A percentile compares a stretch with the other conserved stretches of the same genome.
These are phyloP conservation scores for Kwoniella sp. DNA, from an alignment of 768 basidiomycete genomes.

Conservation along the genomic window DNA sequence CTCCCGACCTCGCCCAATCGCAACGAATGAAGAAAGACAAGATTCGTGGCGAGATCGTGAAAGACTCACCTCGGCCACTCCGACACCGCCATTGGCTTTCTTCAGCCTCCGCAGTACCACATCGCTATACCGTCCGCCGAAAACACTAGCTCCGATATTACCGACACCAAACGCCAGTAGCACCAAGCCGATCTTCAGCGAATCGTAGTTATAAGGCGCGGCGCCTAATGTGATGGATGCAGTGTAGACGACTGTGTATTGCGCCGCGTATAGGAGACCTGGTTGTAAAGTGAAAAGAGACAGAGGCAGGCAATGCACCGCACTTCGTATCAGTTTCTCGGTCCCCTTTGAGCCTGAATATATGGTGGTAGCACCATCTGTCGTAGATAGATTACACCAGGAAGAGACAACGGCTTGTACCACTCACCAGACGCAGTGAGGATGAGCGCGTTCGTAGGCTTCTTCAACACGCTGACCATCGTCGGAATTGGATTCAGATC, in stretches of 20 bases:
- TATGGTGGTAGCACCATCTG: no score
- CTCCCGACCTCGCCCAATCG: neutral
- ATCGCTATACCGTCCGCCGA: constrained; percentile 68
- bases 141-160: constrained; percentile 62
- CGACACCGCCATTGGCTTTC: constrained; percentile 60
- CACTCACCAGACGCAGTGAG: constrained; percentile 67
- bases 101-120: constrained; percentile 59
- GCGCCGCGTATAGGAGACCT: constrained; percentile 74
- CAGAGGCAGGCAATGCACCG: constrained; percentile 9
- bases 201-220: constrained; percentile 66
- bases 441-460: constrained; percentile 70
- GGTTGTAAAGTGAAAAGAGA: neutral
- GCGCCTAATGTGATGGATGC: constrained; percentile 68
- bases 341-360: neutral
- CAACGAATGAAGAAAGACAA: neutral
- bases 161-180: constrained; percentile 73
- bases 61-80: constrained; percentile 67
- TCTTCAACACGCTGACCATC: constrained; percentile 63
- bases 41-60: no score
- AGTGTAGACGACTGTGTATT: constrained; percentile 73
- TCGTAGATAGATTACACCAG: no score
- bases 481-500: constrained; percentile 78
- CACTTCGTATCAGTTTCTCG: neutral
- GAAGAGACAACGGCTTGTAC: no score
- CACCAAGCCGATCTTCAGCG: constrained; percentile 74